These are phyloP conservation scores for Chrysanthemum seticuspe DNA, from an alignment of 129 eudicot genomes.

Conservation along the genomic window DNA sequence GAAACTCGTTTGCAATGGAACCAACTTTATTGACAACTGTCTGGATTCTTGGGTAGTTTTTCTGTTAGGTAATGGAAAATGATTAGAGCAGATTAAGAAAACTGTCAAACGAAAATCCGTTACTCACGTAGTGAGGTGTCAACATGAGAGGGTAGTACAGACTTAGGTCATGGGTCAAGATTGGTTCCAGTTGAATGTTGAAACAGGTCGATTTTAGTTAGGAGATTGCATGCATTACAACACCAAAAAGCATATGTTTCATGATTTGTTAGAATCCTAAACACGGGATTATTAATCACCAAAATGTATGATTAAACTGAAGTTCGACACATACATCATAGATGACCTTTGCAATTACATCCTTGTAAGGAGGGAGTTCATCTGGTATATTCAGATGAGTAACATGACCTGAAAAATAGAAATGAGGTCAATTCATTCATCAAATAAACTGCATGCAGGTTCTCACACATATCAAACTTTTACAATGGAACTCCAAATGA, in stretches of 20 bases:
- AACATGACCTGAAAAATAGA: conserved; percentile 83
- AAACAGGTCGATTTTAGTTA: too few species aligned
- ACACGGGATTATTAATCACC: not conserved
- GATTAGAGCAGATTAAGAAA: not conserved
- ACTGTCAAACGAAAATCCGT: too few species aligned
- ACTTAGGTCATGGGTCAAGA: too few species aligned
- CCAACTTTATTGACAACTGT: conserved; percentile 97
- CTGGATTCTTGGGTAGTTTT: conserved; percentile 85
- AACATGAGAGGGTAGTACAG: not conserved
- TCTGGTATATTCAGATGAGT: conserved; percentile 92
- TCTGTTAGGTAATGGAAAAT: conserved; percentile 42
- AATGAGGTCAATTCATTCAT: conserved; percentile 29
- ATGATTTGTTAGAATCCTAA: not conserved
- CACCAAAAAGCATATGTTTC: not conserved
- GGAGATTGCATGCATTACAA: not conserved
- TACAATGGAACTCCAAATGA: not conserved
- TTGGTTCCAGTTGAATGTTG: too few species aligned
- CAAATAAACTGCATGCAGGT: conserved; percentile 5
- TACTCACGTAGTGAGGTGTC: not conserved
- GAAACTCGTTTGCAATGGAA: conserved; percentile 75
- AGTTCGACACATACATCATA: conserved; percentile 67
- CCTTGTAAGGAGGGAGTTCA: conserved; percentile 89
- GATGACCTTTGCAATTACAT: conserved; percentile 88
- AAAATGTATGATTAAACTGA: not conserved
- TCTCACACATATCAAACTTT: not conserved